phyloP scores from a whole-genome alignment of 129 eudicot genomes.

The Lonicera japonica region DNA sequence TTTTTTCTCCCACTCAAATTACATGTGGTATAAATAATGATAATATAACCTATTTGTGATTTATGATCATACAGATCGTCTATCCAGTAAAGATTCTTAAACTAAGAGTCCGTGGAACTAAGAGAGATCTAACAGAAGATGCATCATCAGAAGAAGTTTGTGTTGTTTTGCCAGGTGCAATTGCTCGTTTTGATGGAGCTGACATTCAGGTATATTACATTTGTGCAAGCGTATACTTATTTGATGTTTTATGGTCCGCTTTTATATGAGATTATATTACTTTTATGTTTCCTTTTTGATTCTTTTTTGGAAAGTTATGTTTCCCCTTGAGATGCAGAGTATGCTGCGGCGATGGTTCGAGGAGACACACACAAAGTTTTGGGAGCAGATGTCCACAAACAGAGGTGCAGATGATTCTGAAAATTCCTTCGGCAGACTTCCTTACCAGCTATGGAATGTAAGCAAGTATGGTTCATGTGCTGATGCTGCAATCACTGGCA shows the following conservation, averaged over 20 bases:
- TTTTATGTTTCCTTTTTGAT: not conserved
- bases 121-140: constrained; percentile 70
- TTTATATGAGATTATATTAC: not conserved
- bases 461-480: constrained; percentile 81
- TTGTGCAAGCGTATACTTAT: too few species aligned
- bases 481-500: constrained; percentile 94
- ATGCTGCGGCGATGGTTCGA: constrained; percentile 72
- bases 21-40: not conserved
- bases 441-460: constrained; percentile 96
- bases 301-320: not conserved
- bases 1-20: not conserved
- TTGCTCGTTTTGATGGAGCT: constrained; percentile 97
- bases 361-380: constrained; percentile 46
- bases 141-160: constrained; percentile 84
- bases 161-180: constrained; percentile 65
- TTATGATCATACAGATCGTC: constrained; percentile 48
- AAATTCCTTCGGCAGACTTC: constrained; percentile 41
- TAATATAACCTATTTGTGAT: not conserved
- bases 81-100: constrained; percentile 71
- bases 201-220: constrained; percentile 63
- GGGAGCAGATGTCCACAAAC: constrained; percentile 43
- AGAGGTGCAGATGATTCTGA: constrained; percentile 41
- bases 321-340: constrained; percentile 36
- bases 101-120: constrained; percentile 87
- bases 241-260: too few species aligned